These are phyloP conservation scores for Heteromeles arbutifolia DNA, from an alignment of 306 rosid species.

Conservation along the genomic window DNA sequence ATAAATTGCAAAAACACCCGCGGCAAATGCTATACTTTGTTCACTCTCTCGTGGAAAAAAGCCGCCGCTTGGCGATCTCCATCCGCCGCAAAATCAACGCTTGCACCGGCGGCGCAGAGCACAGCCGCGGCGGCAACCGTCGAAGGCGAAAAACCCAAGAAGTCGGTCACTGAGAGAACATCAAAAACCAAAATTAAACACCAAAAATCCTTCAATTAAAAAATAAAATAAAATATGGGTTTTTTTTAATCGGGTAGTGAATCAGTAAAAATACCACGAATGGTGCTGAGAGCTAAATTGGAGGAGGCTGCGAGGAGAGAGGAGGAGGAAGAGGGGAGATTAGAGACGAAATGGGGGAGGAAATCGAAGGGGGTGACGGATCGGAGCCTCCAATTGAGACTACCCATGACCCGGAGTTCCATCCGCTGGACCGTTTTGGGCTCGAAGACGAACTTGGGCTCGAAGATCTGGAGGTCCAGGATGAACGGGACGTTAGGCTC, in stretches of 20 bases:
- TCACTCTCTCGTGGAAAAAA: constrained; percentile 29
- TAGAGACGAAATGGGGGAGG: constrained; percentile 41
- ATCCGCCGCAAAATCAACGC: background rate
- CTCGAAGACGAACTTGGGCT: constrained; percentile 46
- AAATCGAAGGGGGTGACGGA: constrained; percentile 73
- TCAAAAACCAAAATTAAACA: background rate
- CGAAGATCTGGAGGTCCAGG: constrained; percentile 49
- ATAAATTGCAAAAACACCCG: background rate
- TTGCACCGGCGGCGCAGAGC: constrained; percentile 33
- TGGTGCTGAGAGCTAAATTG: constrained; percentile 46
- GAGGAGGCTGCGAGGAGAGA: constrained; percentile 30
- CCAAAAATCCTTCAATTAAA: background rate
- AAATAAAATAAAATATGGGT: background rate
- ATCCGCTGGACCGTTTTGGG: constrained; percentile 56
- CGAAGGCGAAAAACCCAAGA: constrained; percentile 57
- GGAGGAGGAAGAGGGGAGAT: constrained; percentile 30
- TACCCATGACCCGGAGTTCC: constrained; percentile 59
- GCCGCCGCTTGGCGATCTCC: background rate
- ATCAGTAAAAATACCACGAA: constrained; percentile 32
- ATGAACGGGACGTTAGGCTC: constrained; percentile 47
- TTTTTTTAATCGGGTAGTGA: background rate
- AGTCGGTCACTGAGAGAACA: constrained; percentile 38
- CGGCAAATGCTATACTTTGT: constrained; percentile 20
- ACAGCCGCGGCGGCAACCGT: constrained; percentile 65
- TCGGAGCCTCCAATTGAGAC: constrained; percentile 61